Base-by-base conservation (phyloP, 306 rosid species). In the Cicer bijugum region DNA sequence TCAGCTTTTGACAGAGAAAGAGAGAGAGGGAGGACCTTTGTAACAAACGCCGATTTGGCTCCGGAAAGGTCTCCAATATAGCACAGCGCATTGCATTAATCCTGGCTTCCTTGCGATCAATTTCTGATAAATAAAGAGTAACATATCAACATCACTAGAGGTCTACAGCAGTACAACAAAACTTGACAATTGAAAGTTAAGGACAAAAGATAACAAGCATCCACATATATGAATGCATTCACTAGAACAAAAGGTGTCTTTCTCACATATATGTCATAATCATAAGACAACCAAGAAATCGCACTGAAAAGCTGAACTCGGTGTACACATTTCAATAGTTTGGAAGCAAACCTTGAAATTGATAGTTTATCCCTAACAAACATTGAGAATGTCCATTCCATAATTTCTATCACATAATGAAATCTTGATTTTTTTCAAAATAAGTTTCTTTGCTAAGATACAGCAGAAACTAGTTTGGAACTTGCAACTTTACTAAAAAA, bases 1-100 rank as follows among this genome's bases (percentile, higher is more conserved):
- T 28, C 35, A 28, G 17, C 2, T 12, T 33, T 59, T 33, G 45
- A 9, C 0, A 7, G 39, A 9, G 15, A 57, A 19, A 33, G 58
- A 9, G 61, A 75, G 40, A 12, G 56, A 68, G 40, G 19, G 47
- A 53, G 63, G 38, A 95, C 99, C 99, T 95, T 15, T 91, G 97
- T 71, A 95, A 84, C 80, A 95, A 86, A 44, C 96, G 96, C 56
- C 99, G 90, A 69, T 95, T 95, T 51, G 99, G 99, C 79, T 95
- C 99, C 2, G 99, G 99, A 84, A 95, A 95, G 61, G 97, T 90
- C 78, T 95, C 99, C 82, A 90, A 64, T 73, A 91, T 86, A 68
- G 97, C 90, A 75, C 91, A 78, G 12, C 96, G 96, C 90, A 91
- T 90, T 74, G 97, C 97, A 72, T 81, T 91, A 20, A 87, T 85